Conservation (phyloP, 495 filamentous ascomycete species). For the Penicillium roqueforti region DNA sequence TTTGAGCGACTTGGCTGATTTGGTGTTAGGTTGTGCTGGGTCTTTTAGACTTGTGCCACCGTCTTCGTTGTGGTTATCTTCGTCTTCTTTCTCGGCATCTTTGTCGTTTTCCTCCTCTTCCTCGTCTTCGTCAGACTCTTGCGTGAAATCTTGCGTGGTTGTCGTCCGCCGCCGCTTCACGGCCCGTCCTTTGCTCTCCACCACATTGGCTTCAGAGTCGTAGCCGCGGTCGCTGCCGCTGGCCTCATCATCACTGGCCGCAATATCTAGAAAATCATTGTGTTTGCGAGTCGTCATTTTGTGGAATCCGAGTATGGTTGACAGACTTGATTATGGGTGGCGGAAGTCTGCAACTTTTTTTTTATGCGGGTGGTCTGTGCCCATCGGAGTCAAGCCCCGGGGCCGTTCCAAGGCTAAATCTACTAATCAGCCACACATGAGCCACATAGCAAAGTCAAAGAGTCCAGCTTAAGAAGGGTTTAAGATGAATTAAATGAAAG, state of each 20-base stretch:
- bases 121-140: conserved; percentile 43
- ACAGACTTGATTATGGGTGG: neutral
- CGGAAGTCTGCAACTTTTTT: conserved; percentile 25
- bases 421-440: neutral
- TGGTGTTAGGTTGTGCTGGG: conserved; percentile 11
- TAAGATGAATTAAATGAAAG: neutral
- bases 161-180: conserved; percentile 58
- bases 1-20: conserved; percentile 23
- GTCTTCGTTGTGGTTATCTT: conserved; percentile 1
- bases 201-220: conserved; percentile 62
- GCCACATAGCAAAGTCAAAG: neutral
- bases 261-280: conserved; percentile 72
- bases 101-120: conserved; percentile 27
- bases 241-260: conserved; percentile 61
- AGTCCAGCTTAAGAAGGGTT: neutral
- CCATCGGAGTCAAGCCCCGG: neutral
- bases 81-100: conserved; percentile 14
- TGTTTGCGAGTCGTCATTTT: conserved; percentile 64
- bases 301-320: neutral
- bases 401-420: neutral
- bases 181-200: conserved; percentile 57
- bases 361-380: conserved; percentile 28
- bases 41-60: conserved; percentile 21
- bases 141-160: conserved; percentile 42
- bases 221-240: conserved; percentile 49